Percentiles rank a stretch among this genome's conserved stretches.
These are phyloP conservation scores for Daldinia sp. DNA, from an alignment of 2,329 filamentous ascomycete genomes.

Conservation along the genomic window DNA sequence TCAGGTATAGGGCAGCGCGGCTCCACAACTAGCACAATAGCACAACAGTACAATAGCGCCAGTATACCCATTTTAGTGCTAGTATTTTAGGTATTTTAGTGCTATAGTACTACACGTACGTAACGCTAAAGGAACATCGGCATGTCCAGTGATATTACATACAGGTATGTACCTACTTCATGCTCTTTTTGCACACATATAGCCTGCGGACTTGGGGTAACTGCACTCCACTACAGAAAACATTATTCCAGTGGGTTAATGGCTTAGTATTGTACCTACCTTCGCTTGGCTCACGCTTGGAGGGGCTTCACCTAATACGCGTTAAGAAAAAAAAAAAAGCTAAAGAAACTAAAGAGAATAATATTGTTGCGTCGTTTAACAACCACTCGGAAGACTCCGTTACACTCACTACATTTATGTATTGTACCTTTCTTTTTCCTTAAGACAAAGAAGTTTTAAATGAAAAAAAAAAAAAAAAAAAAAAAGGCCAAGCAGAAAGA, in stretches of 20 bases:
- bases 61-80: neutral
- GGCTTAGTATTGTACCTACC: neutral
- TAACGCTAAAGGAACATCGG: no score
- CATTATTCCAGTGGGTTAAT: neutral
- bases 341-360: no score
- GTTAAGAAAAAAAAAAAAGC: neutral
- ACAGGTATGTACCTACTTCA: no score
- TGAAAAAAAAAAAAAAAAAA: neutral
- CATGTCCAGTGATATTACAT: neutral
- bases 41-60: neutral
- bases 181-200: neutral
- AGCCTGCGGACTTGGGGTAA: neutral
- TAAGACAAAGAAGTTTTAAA: neutral
- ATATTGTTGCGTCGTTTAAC: constrained; percentile 35
- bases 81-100: no score
- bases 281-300: neutral
- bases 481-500: neutral
- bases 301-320: constrained; percentile 34
- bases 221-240: constrained; percentile 5
- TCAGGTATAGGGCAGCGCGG: constrained; percentile 27
- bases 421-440: constrained; percentile 14
- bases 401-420: constrained; percentile 15
- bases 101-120: no score
- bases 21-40: no score
- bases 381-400: constrained; percentile 35